Evolutionary conservation across 108 stramenopile genomes (phyloP), one percentile per base, ranked within the genome.

Genomic region (Nitzschia palea): DNA sequence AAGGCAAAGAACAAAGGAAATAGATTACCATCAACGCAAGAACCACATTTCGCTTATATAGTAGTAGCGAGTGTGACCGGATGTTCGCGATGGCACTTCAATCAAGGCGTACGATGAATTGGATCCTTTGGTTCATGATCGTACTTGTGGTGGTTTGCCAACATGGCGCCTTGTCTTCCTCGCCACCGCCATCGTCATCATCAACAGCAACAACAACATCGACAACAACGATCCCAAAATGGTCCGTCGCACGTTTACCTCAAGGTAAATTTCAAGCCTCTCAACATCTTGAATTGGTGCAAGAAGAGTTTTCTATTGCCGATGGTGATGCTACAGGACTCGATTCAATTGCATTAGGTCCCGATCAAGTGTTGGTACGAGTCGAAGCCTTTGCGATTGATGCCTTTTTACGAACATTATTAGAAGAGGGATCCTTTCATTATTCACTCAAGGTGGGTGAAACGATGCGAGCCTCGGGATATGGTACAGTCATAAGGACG

Each of bases 341-440:
- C 47, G 18, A 48, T 20, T 10, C 47, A 4, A 48, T 48, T 10
- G 47, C 15, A 48, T 48, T 48, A 20, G n/a, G 15, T 4, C 17
- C 47, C 34, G 44, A 67, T 29, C 44, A 78, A 55, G 37, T 81
- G 0, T 0, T 77, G 14, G 62, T 81, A 1, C 45, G 74, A 53
- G 44, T 47, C 5, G 30, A 70, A 25, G 23, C 50, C 12, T 50
- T 81, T 5, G 44, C 54, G 4, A 57, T 73, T 4, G 80, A 81
- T 56, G 80, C 80, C 12, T 81, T 81, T 63, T 20, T 81, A n/a
- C 64, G 80, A 8, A 82, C 77, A 26, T 70, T 74, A 57, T 29
- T 78, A 29, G 81, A 82, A 28, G 69, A 55, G 36, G 44, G 69
- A 9, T 77, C 81, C 55, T 74, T 69, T 42, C 77, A 78, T 70